These are phyloP conservation scores for Capsicum pubescens DNA, from an alignment of 257 asterid species.

Conservation along the genomic window DNA sequence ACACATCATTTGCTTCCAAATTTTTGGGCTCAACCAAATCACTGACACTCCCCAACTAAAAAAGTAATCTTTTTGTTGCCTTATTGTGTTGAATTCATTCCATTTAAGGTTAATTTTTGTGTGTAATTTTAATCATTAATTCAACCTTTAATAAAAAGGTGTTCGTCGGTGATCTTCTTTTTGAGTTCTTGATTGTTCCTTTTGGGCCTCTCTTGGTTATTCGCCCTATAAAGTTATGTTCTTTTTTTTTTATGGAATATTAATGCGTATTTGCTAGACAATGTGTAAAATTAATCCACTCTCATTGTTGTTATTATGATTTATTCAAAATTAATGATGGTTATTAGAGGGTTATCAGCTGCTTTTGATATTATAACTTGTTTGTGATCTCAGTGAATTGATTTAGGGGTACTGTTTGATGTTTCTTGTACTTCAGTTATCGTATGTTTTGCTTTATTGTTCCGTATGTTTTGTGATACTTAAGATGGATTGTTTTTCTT, in stretches of 20 bases:
- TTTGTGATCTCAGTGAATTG: slow-evolving; percentile 7
- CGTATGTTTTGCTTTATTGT: too few species aligned
- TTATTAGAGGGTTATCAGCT: not conserved
- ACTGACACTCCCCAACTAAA: not conserved
- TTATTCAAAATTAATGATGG: not conserved
- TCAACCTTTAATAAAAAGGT: not conserved
- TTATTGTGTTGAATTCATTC: not conserved
- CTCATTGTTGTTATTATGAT: not conserved
- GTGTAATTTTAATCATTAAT: not conserved
- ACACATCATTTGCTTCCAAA: not conserved
- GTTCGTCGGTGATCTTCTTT: not conserved
- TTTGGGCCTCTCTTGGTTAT: not conserved
- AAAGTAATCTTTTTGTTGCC: not conserved
- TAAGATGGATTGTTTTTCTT: too few species aligned
- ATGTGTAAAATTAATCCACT: not conserved
- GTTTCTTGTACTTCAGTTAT: too few species aligned
- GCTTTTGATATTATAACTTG: not conserved
- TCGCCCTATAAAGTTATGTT: not conserved
- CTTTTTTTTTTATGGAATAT: too few species aligned
- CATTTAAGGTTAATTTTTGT: not conserved
- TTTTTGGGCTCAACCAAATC: not conserved
- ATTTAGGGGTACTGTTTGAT: not conserved
- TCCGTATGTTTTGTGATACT: too few species aligned
- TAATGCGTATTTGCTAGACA: not conserved
- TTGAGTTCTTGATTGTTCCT: not conserved